Conservation (phyloP, 2,329 filamentous ascomycete genomes). For the Paecilomyces fulvus region DNA sequence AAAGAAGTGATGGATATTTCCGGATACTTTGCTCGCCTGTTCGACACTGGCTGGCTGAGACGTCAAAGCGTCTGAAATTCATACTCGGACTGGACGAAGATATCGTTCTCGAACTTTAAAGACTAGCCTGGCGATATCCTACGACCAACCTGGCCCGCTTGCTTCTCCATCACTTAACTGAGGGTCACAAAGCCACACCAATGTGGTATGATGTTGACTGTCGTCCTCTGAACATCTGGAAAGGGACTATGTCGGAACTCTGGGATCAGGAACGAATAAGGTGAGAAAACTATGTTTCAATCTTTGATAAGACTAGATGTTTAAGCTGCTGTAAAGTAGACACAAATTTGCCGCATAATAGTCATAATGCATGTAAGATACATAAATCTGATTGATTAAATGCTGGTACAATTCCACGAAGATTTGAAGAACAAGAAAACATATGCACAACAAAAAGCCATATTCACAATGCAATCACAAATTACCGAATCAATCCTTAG, state of each 20-base stretch:
- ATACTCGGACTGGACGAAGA: too few species aligned
- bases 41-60: too few species aligned
- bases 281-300: neutral
- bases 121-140: too few species aligned
- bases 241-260: neutral
- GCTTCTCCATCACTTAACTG: too few species aligned
- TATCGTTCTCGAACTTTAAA: too few species aligned
- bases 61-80: too few species aligned
- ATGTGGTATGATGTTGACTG: too few species aligned
- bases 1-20: neutral
- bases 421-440: neutral
- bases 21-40: too few species aligned
- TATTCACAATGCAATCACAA: neutral
- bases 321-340: neutral
- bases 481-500: conserved; percentile 8
- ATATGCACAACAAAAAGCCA: neutral
- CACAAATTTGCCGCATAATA: neutral
- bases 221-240: neutral
- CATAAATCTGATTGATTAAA: neutral
- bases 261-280: too few species aligned
- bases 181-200: too few species aligned
- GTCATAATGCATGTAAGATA: neutral
- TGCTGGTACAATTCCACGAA: too few species aligned
- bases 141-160: too few species aligned
- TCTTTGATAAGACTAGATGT: neutral